phyloP scores from a whole-genome alignment of 2,329 filamentous ascomycete genomes.

The Dactylellina leptospora region DNA sequence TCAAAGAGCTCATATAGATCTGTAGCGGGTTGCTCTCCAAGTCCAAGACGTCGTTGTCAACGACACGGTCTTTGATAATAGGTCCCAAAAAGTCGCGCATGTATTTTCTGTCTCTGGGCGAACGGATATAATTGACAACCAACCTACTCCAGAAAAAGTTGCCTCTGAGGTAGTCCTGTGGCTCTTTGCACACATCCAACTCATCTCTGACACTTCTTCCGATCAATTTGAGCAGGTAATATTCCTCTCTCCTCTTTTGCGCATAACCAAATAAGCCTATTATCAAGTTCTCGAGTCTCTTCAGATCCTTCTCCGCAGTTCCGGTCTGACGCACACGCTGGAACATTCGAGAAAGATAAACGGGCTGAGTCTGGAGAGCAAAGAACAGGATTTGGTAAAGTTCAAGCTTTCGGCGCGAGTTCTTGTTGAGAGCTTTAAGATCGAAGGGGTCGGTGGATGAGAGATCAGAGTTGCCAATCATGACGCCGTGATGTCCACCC shows the following conservation, averaged over 20 bases:
- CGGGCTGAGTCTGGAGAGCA: slow-evolving; percentile 92
- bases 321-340: slow-evolving; percentile 82
- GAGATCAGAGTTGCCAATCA: slow-evolving; percentile 88
- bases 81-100: slow-evolving; percentile 85
- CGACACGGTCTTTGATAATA: slow-evolving; percentile 87
- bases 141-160: slow-evolving; percentile 95
- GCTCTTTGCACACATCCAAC: slow-evolving; percentile 73
- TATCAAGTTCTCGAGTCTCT: slow-evolving; percentile 88
- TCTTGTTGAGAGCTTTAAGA: slow-evolving; percentile 96
- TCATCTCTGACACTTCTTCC: slow-evolving; percentile 84
- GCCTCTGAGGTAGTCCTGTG: slow-evolving; percentile 87
- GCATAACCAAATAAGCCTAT: slow-evolving; percentile 98
- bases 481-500: slow-evolving; percentile 83
- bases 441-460: slow-evolving; percentile 92
- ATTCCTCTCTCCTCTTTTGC: slow-evolving; percentile 95
- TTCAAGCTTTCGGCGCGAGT: slow-evolving; percentile 91
- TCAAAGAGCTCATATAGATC: slow-evolving; percentile 94
- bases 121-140: slow-evolving; percentile 80
- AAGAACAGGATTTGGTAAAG: slow-evolving; percentile 98
- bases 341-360: slow-evolving; percentile 91
- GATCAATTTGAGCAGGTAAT: slow-evolving; percentile 91
- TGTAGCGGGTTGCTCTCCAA: slow-evolving; percentile 97
- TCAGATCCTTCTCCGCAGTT: slow-evolving; percentile 88
- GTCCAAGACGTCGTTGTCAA: slow-evolving; percentile 89
- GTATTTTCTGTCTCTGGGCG: slow-evolving; percentile 90